Conservation (phyloP, 352 stramenopile genomes). For the Pythium oligandrum region DNA sequence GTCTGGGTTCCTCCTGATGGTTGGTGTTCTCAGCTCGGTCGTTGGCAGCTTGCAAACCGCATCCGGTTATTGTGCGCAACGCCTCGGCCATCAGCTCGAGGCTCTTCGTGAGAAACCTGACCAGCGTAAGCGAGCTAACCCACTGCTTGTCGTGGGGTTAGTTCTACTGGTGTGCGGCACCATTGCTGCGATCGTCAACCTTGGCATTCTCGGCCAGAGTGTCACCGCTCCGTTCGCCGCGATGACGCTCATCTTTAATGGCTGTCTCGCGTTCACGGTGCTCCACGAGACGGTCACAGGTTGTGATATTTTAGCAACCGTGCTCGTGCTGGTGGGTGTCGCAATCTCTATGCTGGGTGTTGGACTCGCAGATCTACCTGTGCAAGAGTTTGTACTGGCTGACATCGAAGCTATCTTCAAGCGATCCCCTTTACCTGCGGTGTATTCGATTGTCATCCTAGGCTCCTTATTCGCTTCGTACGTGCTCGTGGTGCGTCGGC, state of each 20-base stretch:
- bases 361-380: conserved; percentile 14
- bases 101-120: conserved; percentile 4
- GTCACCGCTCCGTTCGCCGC: conserved; percentile 33
- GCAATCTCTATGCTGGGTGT: conserved; percentile 26
- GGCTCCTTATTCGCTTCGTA: conserved; percentile 10
- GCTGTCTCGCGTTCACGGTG: conserved; percentile 23
- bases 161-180: conserved; percentile 28
- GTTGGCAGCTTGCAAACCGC: conserved; percentile 33
- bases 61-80: conserved; percentile 30
- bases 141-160: conserved; percentile 25
- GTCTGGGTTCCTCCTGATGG: conserved; percentile 16
- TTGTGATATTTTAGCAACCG: conserved; percentile 25
- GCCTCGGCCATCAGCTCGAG: conserved; percentile 26
- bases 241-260: conserved; percentile 37
- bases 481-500: conserved; percentile 10
- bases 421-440: conserved; percentile 16
- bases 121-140: conserved; percentile 6
- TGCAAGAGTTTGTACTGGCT: conserved; percentile 17
- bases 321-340: conserved; percentile 29
- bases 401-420: conserved; percentile 22
- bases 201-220: conserved; percentile 32
- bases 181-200: conserved; percentile 29
- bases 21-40: conserved; percentile 29
- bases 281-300: conserved; percentile 26
- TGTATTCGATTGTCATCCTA: conserved; percentile 23